A percentile compares a stretch with the other conserved stretches of the same genome.
Evolutionary conservation across 805 yeast species (phyloP).

Genomic region (Peterozyma toletana): DNA sequence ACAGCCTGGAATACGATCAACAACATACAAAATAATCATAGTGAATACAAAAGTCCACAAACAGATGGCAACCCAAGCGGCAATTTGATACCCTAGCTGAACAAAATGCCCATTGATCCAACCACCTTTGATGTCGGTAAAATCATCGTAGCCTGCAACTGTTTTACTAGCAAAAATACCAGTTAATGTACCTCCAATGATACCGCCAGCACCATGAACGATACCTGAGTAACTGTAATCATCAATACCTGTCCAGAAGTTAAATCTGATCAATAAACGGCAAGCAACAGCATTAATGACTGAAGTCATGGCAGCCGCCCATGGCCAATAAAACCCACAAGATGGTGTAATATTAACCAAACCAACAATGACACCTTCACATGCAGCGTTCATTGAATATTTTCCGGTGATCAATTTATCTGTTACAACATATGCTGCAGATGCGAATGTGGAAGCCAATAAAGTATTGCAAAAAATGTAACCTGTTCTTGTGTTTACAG

Average conservation of each 20-base stretch:
- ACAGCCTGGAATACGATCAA: conserved; percentile 45
- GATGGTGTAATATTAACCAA: conserved; percentile 40
- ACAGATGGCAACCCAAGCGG: conserved; percentile 31
- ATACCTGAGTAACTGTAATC: conserved; percentile 38
- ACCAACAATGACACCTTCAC: conserved; percentile 39
- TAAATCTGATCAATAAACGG: conserved; percentile 25
- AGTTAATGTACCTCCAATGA: conserved; percentile 31
- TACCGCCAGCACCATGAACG: conserved; percentile 43
- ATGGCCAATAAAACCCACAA: conserved; percentile 38
- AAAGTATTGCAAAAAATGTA: conserved; percentile 42
- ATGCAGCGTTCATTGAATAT: conserved; percentile 34
- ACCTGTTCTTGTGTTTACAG: conserved; percentile 34
- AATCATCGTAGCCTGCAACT: conserved; percentile 36
- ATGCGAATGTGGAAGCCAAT: conserved; percentile 42
- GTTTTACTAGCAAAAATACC: conserved; percentile 39
- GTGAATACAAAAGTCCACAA: conserved; percentile 41
- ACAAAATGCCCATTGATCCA: conserved; percentile 38
- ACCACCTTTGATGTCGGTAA: conserved; percentile 35
- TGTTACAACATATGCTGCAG: conserved; percentile 32
- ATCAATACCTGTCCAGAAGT: conserved; percentile 34
- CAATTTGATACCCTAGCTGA: conserved; percentile 39
- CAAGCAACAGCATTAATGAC: conserved; percentile 30
- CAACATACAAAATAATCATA: conserved; percentile 32
- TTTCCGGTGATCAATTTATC: conserved; percentile 34
- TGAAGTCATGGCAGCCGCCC: conserved; percentile 37